Conservation (phyloP, 2,329 filamentous ascomycete genomes). For the Sporothrix brunneoviolacea region DNA sequence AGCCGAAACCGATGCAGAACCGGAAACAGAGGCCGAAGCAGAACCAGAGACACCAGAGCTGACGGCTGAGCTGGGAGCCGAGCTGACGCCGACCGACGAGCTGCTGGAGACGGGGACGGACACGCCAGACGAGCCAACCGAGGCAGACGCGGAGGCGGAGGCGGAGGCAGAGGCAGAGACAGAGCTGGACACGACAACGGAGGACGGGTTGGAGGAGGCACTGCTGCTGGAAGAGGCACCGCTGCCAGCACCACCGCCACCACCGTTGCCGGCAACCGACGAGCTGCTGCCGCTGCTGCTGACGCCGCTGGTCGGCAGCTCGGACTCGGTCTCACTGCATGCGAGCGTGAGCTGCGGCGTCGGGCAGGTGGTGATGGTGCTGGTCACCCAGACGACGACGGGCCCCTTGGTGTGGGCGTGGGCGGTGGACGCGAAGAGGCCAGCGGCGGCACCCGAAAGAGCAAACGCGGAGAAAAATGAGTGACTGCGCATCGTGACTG, state of each 20-base stretch:
- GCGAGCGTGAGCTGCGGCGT: not conserved
- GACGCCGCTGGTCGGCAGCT: not conserved
- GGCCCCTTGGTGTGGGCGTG: not conserved
- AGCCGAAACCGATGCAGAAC: not conserved
- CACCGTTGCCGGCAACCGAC: not conserved
- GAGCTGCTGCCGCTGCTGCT: not conserved
- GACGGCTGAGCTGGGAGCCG: too few species aligned
- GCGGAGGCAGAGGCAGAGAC: too few species aligned
- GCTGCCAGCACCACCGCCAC: not conserved
- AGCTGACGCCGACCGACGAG: too few species aligned
- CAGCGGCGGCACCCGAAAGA: not conserved
- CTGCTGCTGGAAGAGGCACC: too few species aligned
- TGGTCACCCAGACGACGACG: conserved; percentile 10
- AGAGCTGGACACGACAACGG: not conserved
- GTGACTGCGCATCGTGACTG: not conserved
- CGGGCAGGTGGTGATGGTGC: conserved; percentile 11
- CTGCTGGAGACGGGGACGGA: too few species aligned
- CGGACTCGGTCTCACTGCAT: conserved; percentile 3
- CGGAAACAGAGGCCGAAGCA: not conserved
- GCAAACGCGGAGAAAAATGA: not conserved
- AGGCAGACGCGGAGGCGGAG: too few species aligned
- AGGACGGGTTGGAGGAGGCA: not conserved
- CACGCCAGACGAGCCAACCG: too few species aligned
- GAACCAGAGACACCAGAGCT: too few species aligned
- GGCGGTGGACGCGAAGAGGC: not conserved